A percentile compares a stretch with the other conserved stretches of the same genome.
Conservation (phyloP, 352 stramenopile species). For the Phytopythium boreale region DNA sequence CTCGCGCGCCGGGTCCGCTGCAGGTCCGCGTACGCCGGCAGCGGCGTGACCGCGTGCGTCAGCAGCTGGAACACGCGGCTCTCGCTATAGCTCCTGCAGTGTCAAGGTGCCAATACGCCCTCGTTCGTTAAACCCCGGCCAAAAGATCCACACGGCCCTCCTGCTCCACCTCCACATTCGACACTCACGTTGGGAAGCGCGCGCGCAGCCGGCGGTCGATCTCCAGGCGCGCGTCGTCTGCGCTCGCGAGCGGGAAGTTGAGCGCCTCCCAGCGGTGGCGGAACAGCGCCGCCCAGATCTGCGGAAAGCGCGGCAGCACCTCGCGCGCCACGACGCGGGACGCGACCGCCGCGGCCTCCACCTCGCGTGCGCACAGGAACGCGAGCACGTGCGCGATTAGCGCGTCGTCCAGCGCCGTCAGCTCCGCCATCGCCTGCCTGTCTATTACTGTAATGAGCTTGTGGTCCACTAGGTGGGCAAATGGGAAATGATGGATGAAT, state of each 20-base stretch:
- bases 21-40: slow-evolving; percentile 64
- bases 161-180: background rate
- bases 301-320: slow-evolving; percentile 47
- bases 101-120: background rate
- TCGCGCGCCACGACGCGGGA: slow-evolving; percentile 29
- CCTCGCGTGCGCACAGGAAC: slow-evolving; percentile 37
- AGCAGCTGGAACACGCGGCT: slow-evolving; percentile 73
- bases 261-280: slow-evolving; percentile 52
- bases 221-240: slow-evolving; percentile 9
- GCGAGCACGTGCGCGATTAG: slow-evolving; percentile 40
- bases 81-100: slow-evolving; percentile 36
- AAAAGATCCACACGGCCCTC: background rate
- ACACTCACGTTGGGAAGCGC: slow-evolving; percentile 31
- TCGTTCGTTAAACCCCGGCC: background rate
- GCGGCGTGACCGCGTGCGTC: slow-evolving; percentile 53
- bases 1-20: slow-evolving; percentile 35
- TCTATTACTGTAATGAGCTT: too few species aligned
- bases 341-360: slow-evolving; percentile 50
- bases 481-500: slow-evolving; percentile 4
- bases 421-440: background rate
- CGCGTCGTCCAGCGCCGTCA: slow-evolving; percentile 45
- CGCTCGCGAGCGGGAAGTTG: slow-evolving; percentile 46
- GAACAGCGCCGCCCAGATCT: slow-evolving; percentile 60
- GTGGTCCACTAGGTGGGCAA: background rate
- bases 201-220: slow-evolving; percentile 30